Base-by-base conservation (phyloP, 2,329 filamentous ascomycete species). In the Scortechinia acanthostroma region DNA sequence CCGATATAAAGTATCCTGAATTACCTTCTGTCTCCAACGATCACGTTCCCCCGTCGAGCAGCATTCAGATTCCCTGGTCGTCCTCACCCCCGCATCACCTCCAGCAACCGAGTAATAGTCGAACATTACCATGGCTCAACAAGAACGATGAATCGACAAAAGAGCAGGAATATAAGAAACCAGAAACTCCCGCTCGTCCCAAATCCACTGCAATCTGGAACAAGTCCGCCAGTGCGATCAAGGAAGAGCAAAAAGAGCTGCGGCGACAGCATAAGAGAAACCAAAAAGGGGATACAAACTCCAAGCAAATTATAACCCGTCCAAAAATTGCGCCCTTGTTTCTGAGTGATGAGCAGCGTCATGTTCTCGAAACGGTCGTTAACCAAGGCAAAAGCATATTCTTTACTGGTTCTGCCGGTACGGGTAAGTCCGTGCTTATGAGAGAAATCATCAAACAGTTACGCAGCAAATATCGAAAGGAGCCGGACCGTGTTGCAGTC, bases 351-450 rank as follows among this genome's bases (percentile, higher is more conserved):
- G 85, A 88, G 56, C 85, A 89, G 55, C 71, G 73, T 48, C 72
- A 76, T 50, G 82, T 89, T 3, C 61, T 86, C 33, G 74, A 82
- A 25, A 67, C 86, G 28, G 83, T 88, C 21, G 70, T 81, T 2
- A 71, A 85, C 17, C 63, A 79, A 47, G 73, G 73, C 48, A 85
- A 84, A 60, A 87, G 83, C 55, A 82, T 88, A 3, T 89, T 89
- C 64, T 89, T 88, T 57, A 89, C 85, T 3, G 85, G 85, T 53
- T 88, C 85, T 50, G 85, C 83, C 45, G 81, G 73, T 68, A 88
- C 85, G 15, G 85, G 85, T 58, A 88, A 89, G 66, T 88, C 85
- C 1, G 82, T 88, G 4, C 66, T 89, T 19, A 76, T 88, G 62
- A 74, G 83, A 48, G 77, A 86, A 49, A 86, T 87, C 42, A 88